Evolutionary conservation across 148 eudicot genomes (phyloP), one percentile per base, ranked within the genome.

Genomic region (Suaeda aralocaspica): DNA sequence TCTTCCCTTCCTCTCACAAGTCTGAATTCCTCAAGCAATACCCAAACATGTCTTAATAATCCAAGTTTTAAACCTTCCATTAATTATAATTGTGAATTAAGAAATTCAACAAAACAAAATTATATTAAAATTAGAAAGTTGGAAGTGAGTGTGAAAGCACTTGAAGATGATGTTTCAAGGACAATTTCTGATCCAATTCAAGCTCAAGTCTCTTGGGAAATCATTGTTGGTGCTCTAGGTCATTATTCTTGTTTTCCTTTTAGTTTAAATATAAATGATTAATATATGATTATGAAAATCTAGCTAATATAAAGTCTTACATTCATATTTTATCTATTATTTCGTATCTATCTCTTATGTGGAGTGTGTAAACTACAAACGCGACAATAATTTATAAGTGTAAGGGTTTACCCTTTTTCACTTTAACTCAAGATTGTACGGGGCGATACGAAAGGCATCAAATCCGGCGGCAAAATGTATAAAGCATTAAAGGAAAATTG

Each of bases 141-240:
- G 50, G 57, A 33, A 28, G 39, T 71, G 46, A 67, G 31, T 56
- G 57, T 67, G 59, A 67, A 58, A 33, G 72, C 72, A 16, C 14
- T 74, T 0, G 31, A 41, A 9, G 88, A 77, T 52, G 76, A 3
- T 36, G 41, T 81, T 29, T 56, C 88, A 9, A 64, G 72, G 13
- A 59, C 66, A 7, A 41, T 73, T 61, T 11, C 72, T 6, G 64
- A 85, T 18, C 86, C 88, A 7, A 70, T 67, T 66, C 82, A 82
- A 72, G 83, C 74, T 16, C 80, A 77, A 69, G 19, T 88, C 68
- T 78, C 96, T 28, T 90, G 92, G 92, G 76, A 90, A 82, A 90
- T 90, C 33, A 72, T 90, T 34, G 78, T 80, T 44, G 92, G 96
- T 73, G 44, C 92, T 72, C 34, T 86, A 28, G 96, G 96, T 90